phyloP scores from a whole-genome alignment of 495 filamentous ascomycete species.

The Cercophora newfieldiana region DNA sequence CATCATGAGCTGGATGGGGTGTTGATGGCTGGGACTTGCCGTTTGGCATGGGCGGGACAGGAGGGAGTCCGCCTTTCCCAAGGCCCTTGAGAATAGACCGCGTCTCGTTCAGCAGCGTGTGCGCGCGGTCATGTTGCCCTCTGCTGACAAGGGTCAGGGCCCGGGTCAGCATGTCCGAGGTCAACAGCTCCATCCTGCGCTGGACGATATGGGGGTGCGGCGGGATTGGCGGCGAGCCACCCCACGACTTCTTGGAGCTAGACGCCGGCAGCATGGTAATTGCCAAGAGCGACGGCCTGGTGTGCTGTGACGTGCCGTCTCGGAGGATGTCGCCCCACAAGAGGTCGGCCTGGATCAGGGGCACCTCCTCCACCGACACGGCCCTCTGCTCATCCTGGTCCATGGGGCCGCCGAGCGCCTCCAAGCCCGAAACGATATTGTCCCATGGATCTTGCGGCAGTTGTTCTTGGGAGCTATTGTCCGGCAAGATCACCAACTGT shows the following conservation, averaged over 20 bases:
- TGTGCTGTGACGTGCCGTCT: constrained; percentile 84
- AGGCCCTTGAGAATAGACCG: constrained; percentile 93
- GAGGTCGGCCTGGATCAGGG: constrained; percentile 92
- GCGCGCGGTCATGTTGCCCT: constrained; percentile 88
- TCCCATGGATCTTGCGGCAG: constrained; percentile 95
- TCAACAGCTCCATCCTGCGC: constrained; percentile 94
- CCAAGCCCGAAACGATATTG: constrained; percentile 90
- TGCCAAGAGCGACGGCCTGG: constrained; percentile 87
- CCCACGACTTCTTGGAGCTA: constrained; percentile 59
- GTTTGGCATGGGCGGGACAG: constrained; percentile 54
- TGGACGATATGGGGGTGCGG: constrained; percentile 96
- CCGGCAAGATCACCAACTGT: constrained; percentile 89
- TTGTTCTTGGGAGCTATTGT: constrained; percentile 81
- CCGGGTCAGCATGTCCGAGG: constrained; percentile 95
- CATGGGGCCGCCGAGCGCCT: constrained; percentile 87
- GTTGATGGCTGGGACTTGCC: constrained; percentile 50
- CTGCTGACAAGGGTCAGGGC: constrained; percentile 88
- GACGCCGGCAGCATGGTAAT: constrained; percentile 95
- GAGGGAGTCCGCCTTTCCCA: constrained; percentile 91
- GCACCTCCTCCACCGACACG: constrained; percentile 89
- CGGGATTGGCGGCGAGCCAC: constrained; percentile 82
- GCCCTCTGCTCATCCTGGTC: constrained; percentile 85
- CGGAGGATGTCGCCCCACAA: constrained; percentile 92
- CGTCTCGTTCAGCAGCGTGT: constrained; percentile 89
- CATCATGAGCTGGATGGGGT: constrained; percentile 47